These are phyloP conservation scores for Didymella pomorum DNA, from an alignment of 2,329 filamentous ascomycete species.

Conservation along the genomic window DNA sequence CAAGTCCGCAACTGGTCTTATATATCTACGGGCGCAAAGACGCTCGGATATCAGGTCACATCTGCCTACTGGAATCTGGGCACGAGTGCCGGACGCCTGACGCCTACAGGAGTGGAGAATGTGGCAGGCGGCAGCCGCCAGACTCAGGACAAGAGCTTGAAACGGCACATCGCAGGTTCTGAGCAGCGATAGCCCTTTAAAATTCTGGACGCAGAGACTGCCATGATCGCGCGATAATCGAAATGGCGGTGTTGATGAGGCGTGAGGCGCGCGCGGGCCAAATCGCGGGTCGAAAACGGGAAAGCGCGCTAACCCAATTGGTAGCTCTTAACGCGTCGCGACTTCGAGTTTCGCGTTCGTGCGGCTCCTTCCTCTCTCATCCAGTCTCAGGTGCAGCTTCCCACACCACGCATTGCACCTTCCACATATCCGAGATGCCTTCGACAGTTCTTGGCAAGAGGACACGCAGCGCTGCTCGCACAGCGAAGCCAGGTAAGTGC, in stretches of 20 bases:
- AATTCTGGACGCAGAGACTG: not conserved
- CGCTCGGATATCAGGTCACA: not conserved
- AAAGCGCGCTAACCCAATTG: constrained; percentile 10
- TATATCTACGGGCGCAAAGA: not conserved
- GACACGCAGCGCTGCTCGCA: constrained; percentile 43
- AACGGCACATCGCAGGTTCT: not conserved
- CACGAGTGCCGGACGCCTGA: not conserved
- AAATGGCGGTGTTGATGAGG: not conserved
- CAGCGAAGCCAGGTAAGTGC: constrained; percentile 40
- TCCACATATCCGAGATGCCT: constrained; percentile 37
- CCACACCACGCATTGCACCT: constrained; percentile 35
- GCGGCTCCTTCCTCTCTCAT: constrained; percentile 28
- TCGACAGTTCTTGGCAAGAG: constrained; percentile 51
- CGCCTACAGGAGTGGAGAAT: not conserved
- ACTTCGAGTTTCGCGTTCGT: constrained; percentile 26
- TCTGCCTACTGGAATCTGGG: not conserved
- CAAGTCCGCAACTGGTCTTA: not conserved
- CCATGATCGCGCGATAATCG: not conserved
- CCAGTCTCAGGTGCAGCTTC: constrained; percentile 27
- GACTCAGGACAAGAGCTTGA: not conserved
- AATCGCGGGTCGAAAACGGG: not conserved
- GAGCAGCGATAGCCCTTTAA: not conserved
- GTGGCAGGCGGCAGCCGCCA: not conserved
- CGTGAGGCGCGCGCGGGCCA: not conserved
- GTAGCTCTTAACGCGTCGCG: constrained; percentile 33